Evolutionary conservation across 306 rosid genomes (phyloP).

Genomic region (Astragalus membranaceus): DNA sequence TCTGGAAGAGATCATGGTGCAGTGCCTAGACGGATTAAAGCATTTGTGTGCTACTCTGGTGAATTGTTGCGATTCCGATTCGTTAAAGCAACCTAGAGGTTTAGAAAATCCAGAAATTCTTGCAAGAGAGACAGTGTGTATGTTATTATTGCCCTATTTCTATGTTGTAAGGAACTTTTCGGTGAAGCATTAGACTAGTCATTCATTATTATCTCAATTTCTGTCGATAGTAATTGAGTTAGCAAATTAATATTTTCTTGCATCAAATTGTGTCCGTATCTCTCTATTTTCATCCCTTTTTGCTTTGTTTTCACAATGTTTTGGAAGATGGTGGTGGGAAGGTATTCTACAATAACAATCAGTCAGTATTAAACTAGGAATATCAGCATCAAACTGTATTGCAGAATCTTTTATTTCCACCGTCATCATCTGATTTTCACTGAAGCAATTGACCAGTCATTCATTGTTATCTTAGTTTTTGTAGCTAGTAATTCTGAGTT

Average conservation of each 20-base stretch:
- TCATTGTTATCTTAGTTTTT: neutral
- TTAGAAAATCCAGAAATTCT: slow-evolving; percentile 75
- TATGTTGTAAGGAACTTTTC: slow-evolving; percentile 12
- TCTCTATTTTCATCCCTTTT: slow-evolving; percentile 7
- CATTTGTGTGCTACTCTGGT: slow-evolving; percentile 51
- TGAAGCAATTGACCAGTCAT: slow-evolving; percentile 2
- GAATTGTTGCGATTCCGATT: slow-evolving; percentile 50
- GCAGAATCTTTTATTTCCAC: neutral
- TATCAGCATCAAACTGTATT: neutral
- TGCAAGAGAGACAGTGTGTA: slow-evolving; percentile 90
- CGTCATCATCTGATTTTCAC: neutral
- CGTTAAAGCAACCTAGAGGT: slow-evolving; percentile 49
- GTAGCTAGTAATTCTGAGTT: neutral
- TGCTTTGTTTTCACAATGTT: neutral
- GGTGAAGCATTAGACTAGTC: neutral
- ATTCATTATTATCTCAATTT: neutral
- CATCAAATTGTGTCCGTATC: neutral
- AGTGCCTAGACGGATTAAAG: slow-evolving; percentile 77
- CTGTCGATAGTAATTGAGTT: neutral
- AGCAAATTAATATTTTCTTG: neutral
- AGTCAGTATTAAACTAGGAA: neutral
- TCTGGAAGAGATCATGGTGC: slow-evolving; percentile 68
- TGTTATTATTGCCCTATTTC: slow-evolving; percentile 27
- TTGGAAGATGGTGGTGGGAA: neutral
- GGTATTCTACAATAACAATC: neutral